phyloP scores from a whole-genome alignment of 2,329 filamentous ascomycete species.

The Teratosphaeria destructans region DNA sequence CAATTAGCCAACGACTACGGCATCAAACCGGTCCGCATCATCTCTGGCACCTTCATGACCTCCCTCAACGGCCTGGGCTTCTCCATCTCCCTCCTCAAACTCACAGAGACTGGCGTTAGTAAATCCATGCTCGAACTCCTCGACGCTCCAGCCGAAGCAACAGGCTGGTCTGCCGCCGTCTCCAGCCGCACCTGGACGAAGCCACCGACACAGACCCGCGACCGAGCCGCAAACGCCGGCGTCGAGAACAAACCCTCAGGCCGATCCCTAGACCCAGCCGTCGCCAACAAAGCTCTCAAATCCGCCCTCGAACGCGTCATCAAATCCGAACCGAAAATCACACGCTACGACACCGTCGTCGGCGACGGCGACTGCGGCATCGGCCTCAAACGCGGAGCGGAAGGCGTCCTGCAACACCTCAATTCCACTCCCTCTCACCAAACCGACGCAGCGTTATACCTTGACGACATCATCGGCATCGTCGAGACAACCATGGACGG shows the following conservation, averaged over 20 bases:
- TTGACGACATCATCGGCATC: slow-evolving; percentile 50
- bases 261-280: slow-evolving; percentile 42
- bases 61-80: slow-evolving; percentile 63
- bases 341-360: slow-evolving; percentile 65
- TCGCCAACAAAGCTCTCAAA: slow-evolving; percentile 43
- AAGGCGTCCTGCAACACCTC: slow-evolving; percentile 43
- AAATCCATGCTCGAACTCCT: slow-evolving; percentile 57
- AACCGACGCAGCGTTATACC: slow-evolving; percentile 47
- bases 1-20: slow-evolving; percentile 50
- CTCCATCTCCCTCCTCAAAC: slow-evolving; percentile 55
- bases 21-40: slow-evolving; percentile 51
- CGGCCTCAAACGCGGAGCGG: slow-evolving; percentile 75
- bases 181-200: slow-evolving; percentile 46
- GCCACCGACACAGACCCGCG: slow-evolving; percentile 29
- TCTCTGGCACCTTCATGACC: slow-evolving; percentile 61
- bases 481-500: slow-evolving; percentile 65
- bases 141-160: slow-evolving; percentile 56
- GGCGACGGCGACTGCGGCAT: slow-evolving; percentile 87
- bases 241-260: slow-evolving; percentile 43
- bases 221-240: slow-evolving; percentile 29
- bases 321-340: slow-evolving; percentile 54
- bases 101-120: slow-evolving; percentile 49
- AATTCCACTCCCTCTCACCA: slow-evolving; percentile 27
- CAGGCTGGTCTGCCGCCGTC: slow-evolving; percentile 56
- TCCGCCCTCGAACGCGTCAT: slow-evolving; percentile 52